Evolutionary conservation across 306 rosid genomes (phyloP).

Genomic region (Rosa lucieae): DNA sequence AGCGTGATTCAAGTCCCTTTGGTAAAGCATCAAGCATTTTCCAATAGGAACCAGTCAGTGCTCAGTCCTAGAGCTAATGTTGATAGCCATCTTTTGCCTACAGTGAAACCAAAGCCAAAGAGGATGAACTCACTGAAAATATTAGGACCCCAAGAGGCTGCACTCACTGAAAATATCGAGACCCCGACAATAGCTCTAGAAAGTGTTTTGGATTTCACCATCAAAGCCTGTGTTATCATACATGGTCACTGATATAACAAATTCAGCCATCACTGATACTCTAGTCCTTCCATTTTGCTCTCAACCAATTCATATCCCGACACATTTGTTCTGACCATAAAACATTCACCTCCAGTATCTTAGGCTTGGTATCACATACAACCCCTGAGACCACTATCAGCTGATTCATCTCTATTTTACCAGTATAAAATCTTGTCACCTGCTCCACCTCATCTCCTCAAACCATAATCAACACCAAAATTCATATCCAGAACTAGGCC

Average conservation of each 20-base stretch:
- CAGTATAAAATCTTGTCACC: too few species aligned
- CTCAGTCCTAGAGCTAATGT: constrained; percentile 33
- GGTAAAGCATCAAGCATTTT: constrained; percentile 34
- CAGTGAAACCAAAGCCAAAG: constrained; percentile 7
- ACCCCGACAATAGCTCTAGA: constrained; percentile 23
- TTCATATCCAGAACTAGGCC: too few species aligned
- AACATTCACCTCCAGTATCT: too few species aligned
- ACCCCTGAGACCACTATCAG: too few species aligned
- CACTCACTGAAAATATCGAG: constrained; percentile 10
- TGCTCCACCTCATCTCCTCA: too few species aligned
- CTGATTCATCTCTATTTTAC: too few species aligned
- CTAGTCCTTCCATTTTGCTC: constrained; percentile 13
- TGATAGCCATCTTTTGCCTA: constrained; percentile 13
- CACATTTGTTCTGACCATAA: too few species aligned
- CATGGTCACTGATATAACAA: background rate
- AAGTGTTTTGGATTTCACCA: constrained; percentile 8
- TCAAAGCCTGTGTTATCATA: background rate
- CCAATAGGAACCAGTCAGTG: constrained; percentile 32
- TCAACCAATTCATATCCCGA: constrained; percentile 12
- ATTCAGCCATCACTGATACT: constrained; percentile 10
- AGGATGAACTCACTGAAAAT: too few species aligned
- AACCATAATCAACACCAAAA: too few species aligned
- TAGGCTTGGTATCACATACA: too few species aligned
- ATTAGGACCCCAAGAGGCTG: background rate
- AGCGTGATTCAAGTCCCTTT: constrained; percentile 30